A percentile compares a stretch with the other conserved stretches of the same genome.
Conservation (phyloP, 805 yeast genomes). For the Metschnikowia similis region DNA sequence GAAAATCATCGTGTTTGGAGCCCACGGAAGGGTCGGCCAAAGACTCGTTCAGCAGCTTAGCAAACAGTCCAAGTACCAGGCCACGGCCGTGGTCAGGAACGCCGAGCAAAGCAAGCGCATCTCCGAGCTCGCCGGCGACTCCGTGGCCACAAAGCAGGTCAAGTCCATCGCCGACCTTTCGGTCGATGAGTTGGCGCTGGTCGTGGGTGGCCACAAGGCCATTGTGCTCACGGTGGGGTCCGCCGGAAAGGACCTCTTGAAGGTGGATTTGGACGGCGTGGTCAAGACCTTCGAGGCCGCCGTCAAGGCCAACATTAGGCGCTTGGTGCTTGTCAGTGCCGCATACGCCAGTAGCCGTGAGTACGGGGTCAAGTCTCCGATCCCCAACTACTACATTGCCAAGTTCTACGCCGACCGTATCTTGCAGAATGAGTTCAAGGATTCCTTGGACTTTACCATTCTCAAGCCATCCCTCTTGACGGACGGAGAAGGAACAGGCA, state of each 20-base stretch:
- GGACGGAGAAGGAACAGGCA: conserved; percentile 42
- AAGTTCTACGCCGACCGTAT: conserved; percentile 57
- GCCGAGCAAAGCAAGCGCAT: conserved; percentile 42
- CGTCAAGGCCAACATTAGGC: conserved; percentile 36
- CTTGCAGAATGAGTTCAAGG: conserved; percentile 33
- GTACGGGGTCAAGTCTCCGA: conserved; percentile 25
- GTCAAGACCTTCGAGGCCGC: conserved; percentile 55
- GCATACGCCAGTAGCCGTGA: conserved; percentile 49
- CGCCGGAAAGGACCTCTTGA: conserved; percentile 50
- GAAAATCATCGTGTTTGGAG: conserved; percentile 44
- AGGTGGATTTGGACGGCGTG: conserved; percentile 61
- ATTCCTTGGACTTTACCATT: conserved; percentile 50
- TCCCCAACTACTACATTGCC: conserved; percentile 52
- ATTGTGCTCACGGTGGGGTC: conserved; percentile 63
- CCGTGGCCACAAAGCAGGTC: conserved; percentile 22
- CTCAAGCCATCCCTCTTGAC: conserved; percentile 49
- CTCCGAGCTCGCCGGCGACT: conserved; percentile 25
- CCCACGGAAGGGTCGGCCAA: conserved; percentile 60
- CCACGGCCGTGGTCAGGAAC: conserved; percentile 44
- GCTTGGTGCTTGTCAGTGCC: conserved; percentile 55
- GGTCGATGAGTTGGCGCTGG: conserved; percentile 30
- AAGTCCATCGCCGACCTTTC: conserved; percentile 29
- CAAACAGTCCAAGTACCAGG: conserved; percentile 15
- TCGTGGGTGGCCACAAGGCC: conserved; percentile 47
- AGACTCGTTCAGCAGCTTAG: conserved; percentile 35